Evolutionary conservation across 2,329 filamentous ascomycete species (phyloP), one percentile per base, ranked within the genome.

Genomic region (Talaromyces amestolkiae): DNA sequence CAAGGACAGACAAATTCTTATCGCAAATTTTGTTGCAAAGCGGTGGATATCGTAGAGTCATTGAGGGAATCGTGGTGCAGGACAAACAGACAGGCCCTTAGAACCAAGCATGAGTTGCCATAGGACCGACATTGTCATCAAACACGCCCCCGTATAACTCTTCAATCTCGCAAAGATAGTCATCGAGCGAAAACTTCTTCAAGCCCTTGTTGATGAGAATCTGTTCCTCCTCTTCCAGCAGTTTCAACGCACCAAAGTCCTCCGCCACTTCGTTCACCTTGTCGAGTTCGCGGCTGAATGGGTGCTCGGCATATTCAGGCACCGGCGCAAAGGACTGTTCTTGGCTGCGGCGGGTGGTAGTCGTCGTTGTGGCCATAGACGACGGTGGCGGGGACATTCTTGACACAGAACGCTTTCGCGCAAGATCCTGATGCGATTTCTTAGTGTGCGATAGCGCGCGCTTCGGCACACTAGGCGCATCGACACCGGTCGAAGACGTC

Each of bases 261-360:
- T 98, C 95, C 0, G 90, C 94, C 17, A 97, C 86, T 78, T 98
- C 95, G 62, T 93, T 92, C 27, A 98, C 91, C 78, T 98, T 91
- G 65, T 92, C 92, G 62, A 98, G 83, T 78, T 99, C 95, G 60
- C 90, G 89, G 62, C 92, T 92, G 72, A 98, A 98, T 0, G 94
- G 94, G 76, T 95, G 87, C 54, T 78, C 71, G 33, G 82, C 77
- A 10, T 74, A 74, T 65, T 76, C 63, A 74, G 74, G 58, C 75
- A 71, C 70, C 19, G 70, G 68, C 31, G 73, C 71, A 69, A 79
- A 79, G 51, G 77, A 72, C n/a, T 80, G 78, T 35, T 66, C 59
- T 41, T 75, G 72, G 27, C 73, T 73, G 17, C 71, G 70, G 31
- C 76, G 76, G 0, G 71, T 65, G 60, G 76, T 74, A 72, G 76